These are phyloP conservation scores for Yamadazyma mexicana DNA, from an alignment of 1,139 yeast genomes.

Conservation along the genomic window DNA sequence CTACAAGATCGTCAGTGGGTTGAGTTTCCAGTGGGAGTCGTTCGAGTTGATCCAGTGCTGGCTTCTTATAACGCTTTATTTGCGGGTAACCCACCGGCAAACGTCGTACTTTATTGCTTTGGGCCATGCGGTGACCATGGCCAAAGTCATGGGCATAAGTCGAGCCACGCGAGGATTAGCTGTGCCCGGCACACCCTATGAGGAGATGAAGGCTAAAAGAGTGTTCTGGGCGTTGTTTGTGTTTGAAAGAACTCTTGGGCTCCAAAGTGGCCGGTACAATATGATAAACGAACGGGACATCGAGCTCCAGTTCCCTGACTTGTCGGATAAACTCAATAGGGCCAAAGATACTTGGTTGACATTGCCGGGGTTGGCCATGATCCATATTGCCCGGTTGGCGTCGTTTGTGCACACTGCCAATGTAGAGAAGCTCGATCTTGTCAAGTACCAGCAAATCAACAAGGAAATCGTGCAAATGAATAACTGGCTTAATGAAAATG, in stretches of 20 bases:
- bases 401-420: conserved; percentile 33
- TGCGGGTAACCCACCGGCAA: conserved; percentile 59
- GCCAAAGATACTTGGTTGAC: conserved; percentile 54
- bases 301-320: conserved; percentile 33
- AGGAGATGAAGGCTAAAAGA: conserved; percentile 49
- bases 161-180: conserved; percentile 28
- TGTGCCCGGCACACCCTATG: conserved; percentile 45
- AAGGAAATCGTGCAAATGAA: conserved; percentile 30
- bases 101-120: conserved; percentile 54
- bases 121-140: conserved; percentile 55
- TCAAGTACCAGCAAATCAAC: conserved; percentile 37
- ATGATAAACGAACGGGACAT: conserved; percentile 37
- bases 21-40: conserved; percentile 69
- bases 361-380: conserved; percentile 48
- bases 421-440: conserved; percentile 26
- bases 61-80: conserved; percentile 54
- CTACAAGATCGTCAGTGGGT: conserved; percentile 43
- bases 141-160: conserved; percentile 61
- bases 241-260: conserved; percentile 54
- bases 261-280: conserved; percentile 56
- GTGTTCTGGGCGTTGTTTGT: conserved; percentile 60
- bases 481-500: conserved; percentile 37
- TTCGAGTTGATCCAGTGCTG: conserved; percentile 66
- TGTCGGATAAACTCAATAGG: conserved; percentile 27
- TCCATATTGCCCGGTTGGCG: conserved; percentile 43